phyloP scores from a whole-genome alignment of 176 grass and related monocot genomes.

The Musa beccarii region DNA sequence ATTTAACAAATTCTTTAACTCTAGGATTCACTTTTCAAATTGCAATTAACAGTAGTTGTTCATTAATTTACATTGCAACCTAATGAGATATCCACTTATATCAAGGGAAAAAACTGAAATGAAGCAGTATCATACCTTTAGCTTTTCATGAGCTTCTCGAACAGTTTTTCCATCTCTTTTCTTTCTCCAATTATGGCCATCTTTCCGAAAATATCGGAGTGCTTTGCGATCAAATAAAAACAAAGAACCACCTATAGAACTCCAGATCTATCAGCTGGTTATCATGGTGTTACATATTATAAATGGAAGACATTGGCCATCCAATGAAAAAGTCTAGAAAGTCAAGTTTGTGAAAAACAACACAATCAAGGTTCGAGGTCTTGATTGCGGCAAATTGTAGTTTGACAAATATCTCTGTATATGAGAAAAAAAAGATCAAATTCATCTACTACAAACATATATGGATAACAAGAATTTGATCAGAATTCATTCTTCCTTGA shows the following conservation, averaged over 20 bases:
- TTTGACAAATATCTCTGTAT: not conserved
- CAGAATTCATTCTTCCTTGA: not conserved
- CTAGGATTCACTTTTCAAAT: not conserved
- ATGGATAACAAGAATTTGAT: too few relatives aligned
- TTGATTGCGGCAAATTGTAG: not conserved
- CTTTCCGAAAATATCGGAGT: constrained; percentile 90
- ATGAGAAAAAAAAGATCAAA: not conserved
- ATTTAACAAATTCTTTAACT: not conserved
- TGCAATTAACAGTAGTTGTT: not conserved
- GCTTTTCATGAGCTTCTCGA: constrained; percentile 94
- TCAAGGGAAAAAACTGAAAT: not conserved
- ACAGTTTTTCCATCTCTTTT: constrained; percentile 89
- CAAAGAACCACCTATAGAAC: constrained; percentile 67
- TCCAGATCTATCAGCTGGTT: not conserved
- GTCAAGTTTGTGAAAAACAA: not conserved
- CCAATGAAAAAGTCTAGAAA: not conserved
- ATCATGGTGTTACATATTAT: not conserved
- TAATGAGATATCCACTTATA: not conserved
- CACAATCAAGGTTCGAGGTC: not conserved
- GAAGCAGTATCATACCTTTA: constrained; percentile 47
- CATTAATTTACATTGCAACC: not conserved
- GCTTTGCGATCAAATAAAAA: constrained; percentile 98
- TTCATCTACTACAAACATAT: not conserved
- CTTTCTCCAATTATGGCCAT: constrained; percentile 95
- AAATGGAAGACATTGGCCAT: not conserved